Conservation (phyloP, 1,139 yeast genomes). For the Meyerozyma elateridarum region DNA sequence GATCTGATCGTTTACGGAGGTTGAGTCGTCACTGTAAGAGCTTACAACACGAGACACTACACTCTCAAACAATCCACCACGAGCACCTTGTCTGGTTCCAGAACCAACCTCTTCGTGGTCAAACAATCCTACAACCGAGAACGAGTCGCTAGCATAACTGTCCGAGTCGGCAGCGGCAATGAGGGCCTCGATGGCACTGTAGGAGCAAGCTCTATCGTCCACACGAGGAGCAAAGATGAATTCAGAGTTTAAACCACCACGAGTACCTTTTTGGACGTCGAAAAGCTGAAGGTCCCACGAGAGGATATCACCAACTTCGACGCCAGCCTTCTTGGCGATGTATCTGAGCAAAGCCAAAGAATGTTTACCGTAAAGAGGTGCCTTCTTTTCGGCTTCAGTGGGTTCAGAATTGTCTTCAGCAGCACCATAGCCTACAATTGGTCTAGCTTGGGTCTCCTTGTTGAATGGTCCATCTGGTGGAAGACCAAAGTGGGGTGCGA, state of each 20-base stretch:
- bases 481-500: constrained; percentile 64
- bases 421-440: constrained; percentile 47
- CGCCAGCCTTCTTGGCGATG: constrained; percentile 45
- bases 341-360: constrained; percentile 51
- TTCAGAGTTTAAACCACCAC: constrained; percentile 59
- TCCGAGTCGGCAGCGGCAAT: constrained; percentile 23
- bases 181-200: constrained; percentile 51
- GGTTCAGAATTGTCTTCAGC: constrained; percentile 23
- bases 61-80: constrained; percentile 47
- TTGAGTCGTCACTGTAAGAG: constrained; percentile 11
- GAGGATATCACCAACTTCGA: constrained; percentile 46
- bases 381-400: constrained; percentile 54
- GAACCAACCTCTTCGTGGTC: constrained; percentile 68
- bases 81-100: constrained; percentile 53
- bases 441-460: constrained; percentile 58
- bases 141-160: constrained; percentile 26
- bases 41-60: constrained; percentile 35
- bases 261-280: constrained; percentile 58
- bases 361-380: constrained; percentile 62
- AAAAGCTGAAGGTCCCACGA: constrained; percentile 60
- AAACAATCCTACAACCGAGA: constrained; percentile 48
- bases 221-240: constrained; percentile 62
- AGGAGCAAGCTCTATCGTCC: constrained; percentile 65
- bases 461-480: constrained; percentile 49
- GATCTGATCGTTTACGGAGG: constrained; percentile 19